Percentiles rank a stretch among this genome's conserved stretches.
These are phyloP conservation scores for Citrullus mucosospermus DNA, from an alignment of 306 rosid species.

Conservation along the genomic window DNA sequence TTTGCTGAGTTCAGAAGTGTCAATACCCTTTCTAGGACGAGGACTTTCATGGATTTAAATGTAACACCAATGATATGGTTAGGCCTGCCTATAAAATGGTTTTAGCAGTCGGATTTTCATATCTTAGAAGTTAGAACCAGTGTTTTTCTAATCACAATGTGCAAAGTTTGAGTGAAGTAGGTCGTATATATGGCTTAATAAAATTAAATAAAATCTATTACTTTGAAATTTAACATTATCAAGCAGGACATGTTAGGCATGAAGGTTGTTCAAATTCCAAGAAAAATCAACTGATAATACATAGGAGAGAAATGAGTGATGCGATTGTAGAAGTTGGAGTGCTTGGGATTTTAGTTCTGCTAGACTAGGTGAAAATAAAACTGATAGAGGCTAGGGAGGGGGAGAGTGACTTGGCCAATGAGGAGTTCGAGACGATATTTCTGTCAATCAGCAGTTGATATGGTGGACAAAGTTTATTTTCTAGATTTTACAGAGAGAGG, in stretches of 20 bases:
- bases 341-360: neutral
- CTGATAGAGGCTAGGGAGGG: neutral
- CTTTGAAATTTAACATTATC: neutral
- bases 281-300: neutral
- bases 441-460: neutral
- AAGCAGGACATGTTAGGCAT: neutral
- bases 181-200: neutral
- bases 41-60: neutral
- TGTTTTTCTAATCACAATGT: neutral
- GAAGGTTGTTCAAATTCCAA: neutral
- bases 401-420: neutral
- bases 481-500: neutral
- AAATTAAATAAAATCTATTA: neutral
- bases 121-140: neutral
- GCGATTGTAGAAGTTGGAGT: neutral
- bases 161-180: neutral
- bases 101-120: neutral
- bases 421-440: neutral
- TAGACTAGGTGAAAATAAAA: neutral
- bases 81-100: neutral
- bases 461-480: neutral
- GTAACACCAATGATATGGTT: neutral
- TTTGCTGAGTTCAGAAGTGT: neutral
- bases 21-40: neutral
- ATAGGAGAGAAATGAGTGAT: too few species aligned